Evolutionary conservation across 1,284 basidiomycete species (phyloP).

Genomic region (Cryptococcus sp.): DNA sequence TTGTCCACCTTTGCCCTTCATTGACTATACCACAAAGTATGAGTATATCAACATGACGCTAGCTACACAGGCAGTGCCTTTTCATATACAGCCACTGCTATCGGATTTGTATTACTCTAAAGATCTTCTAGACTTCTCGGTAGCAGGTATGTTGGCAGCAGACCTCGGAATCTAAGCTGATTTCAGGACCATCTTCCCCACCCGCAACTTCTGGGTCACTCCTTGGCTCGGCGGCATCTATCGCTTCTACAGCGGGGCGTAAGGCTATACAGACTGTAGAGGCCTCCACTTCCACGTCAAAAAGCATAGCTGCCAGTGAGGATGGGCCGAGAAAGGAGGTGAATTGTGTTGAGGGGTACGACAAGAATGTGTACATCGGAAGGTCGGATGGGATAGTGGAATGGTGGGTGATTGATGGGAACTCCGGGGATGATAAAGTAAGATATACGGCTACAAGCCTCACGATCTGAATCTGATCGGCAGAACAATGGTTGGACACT

Average conservation of each 20-base stretch:
- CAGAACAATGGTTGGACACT: slow-evolving; percentile 39
- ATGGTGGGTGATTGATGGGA: slow-evolving; percentile 45
- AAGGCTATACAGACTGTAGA: slow-evolving; percentile 20
- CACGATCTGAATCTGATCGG: no score
- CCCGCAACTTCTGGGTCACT: slow-evolving; percentile 16
- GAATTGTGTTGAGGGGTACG: slow-evolving; percentile 45
- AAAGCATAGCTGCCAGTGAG: slow-evolving; percentile 7
- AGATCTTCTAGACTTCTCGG: slow-evolving; percentile 43
- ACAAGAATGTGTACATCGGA: slow-evolving; percentile 46
- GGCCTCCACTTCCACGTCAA: slow-evolving; percentile 9
- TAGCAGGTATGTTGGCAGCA: slow-evolving; percentile 14
- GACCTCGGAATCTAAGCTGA: neutral
- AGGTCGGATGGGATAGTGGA: slow-evolving; percentile 46
- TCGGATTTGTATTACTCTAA: slow-evolving; percentile 32
- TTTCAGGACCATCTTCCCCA: slow-evolving; percentile 14
- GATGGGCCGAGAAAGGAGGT: slow-evolving; percentile 18
- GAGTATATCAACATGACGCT: no score
- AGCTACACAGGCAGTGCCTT: no score
- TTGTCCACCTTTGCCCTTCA: no score
- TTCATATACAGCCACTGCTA: slow-evolving; percentile 38
- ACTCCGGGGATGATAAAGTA: slow-evolving; percentile 22
- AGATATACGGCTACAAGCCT: slow-evolving; percentile 3
- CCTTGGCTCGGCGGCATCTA: slow-evolving; percentile 35
- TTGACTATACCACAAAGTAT: no score
- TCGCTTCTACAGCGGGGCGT: slow-evolving; percentile 34